Conservation (phyloP, 768 basidiomycete species). For the Leccinum fibrillosum region DNA sequence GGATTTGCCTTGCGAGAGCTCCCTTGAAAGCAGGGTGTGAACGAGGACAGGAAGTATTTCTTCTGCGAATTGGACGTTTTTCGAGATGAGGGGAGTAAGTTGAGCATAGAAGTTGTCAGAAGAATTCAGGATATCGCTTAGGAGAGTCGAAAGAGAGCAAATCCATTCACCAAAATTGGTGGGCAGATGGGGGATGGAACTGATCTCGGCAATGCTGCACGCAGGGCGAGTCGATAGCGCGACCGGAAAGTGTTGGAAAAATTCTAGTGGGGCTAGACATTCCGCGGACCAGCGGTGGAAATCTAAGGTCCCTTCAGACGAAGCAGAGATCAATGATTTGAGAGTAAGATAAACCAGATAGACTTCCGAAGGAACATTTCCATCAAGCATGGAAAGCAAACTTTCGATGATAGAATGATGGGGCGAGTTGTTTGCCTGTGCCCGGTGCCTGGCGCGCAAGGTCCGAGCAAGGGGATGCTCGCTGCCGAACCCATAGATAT, state of each 20-base stretch:
- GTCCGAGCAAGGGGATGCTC: slow-evolving; percentile 45
- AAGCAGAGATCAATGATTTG: slow-evolving; percentile 48
- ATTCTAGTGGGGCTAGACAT: slow-evolving; percentile 44
- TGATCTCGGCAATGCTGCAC: slow-evolving; percentile 37
- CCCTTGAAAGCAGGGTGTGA: slow-evolving; percentile 54
- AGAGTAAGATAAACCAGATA: slow-evolving; percentile 63
- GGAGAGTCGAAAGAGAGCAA: slow-evolving; percentile 47
- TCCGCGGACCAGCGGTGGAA: slow-evolving; percentile 37
- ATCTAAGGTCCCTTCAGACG: slow-evolving; percentile 29
- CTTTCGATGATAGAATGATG: slow-evolving; percentile 50
- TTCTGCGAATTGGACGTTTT: slow-evolving; percentile 57
- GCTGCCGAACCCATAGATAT: slow-evolving; percentile 57
- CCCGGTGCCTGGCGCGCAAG: slow-evolving; percentile 37
- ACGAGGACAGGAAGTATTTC: slow-evolving; percentile 73
- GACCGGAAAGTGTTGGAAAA: slow-evolving; percentile 46
- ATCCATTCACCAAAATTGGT: slow-evolving; percentile 64
- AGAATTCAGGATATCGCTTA: slow-evolving; percentile 56
- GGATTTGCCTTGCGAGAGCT: slow-evolving; percentile 11
- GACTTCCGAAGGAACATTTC: slow-evolving; percentile 44
- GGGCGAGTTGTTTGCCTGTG: slow-evolving; percentile 29
- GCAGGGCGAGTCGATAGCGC: slow-evolving; percentile 29
- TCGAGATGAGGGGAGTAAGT: slow-evolving; percentile 54
- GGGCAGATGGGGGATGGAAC: slow-evolving; percentile 36
- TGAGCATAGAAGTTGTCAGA: slow-evolving; percentile 66
- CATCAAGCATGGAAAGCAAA: slow-evolving; percentile 58